Percentiles rank a stretch among this genome's conserved stretches.
Conservation (phyloP, 139 green algal species). For the Coccomyxa sp. region DNA sequence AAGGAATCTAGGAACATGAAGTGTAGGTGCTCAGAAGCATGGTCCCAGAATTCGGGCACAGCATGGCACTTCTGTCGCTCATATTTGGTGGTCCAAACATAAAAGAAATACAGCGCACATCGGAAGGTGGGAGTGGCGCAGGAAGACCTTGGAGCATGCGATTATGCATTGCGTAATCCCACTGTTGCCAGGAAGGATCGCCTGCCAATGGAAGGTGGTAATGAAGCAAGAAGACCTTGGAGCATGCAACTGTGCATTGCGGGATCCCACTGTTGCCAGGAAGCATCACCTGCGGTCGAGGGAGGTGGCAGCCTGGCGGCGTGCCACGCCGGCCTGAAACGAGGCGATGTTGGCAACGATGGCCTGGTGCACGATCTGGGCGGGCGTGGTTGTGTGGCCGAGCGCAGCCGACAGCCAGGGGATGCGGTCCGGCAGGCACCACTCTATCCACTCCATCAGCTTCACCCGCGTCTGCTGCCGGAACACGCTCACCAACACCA, state of each 20-base stretch:
- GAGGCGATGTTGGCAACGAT: constrained; percentile 57
- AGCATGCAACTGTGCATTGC: too few species aligned
- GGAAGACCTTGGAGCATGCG: too few species aligned
- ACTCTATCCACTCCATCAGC: constrained; percentile 42
- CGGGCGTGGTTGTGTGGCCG: not conserved
- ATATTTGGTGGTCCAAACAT: too few species aligned
- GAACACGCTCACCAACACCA: constrained; percentile 70
- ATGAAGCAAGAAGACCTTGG: too few species aligned
- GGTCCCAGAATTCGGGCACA: too few species aligned
- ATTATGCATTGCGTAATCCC: too few species aligned
- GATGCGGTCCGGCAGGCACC: constrained; percentile 38
- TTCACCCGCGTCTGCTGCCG: constrained; percentile 43
- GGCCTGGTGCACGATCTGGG: constrained; percentile 39
- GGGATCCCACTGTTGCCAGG: not conserved
- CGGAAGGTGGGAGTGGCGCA: too few species aligned
- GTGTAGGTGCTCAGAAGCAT: too few species aligned
- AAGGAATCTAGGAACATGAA: too few species aligned
- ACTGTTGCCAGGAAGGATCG: not conserved
- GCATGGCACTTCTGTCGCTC: too few species aligned
- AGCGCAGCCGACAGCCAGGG: constrained; percentile 21
- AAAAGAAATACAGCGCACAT: too few species aligned
- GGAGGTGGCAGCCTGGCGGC: constrained; percentile 23
- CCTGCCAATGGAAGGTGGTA: too few species aligned
- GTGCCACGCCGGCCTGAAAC: constrained; percentile 60
- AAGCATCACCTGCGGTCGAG: constrained; percentile 15